Base-by-base conservation (phyloP, 164 flowering plant genomes). In the Vitis labrusca region DNA sequence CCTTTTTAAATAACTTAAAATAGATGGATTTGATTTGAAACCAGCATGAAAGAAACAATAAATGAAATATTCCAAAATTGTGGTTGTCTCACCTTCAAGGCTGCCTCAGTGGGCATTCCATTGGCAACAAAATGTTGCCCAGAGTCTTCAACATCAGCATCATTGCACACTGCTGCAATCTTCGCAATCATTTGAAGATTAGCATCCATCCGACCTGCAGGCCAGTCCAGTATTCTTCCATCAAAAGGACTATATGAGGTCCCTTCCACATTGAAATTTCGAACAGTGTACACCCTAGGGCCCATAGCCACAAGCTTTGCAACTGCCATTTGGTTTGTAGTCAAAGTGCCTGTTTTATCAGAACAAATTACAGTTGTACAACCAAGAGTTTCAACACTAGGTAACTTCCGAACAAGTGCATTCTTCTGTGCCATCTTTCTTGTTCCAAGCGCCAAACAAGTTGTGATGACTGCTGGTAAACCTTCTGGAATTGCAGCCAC, bases 41-140 rank as follows among this genome's bases (percentile, higher is more conserved):
- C 44, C 30, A 66, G 23, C 1, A 63, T 54, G 27, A 47, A 3
- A n/a, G n/a, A 14, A 9, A 66, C 44, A 37, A 37, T 37, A 37
- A 37, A 3, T 6, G 7, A 37, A 2, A 37, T 37, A 37, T 37
- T 37, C 7, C 5, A 37, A 37, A 37, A 37, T 3, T 37, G 6
- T 37, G 44, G 30, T 32, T 50, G 17, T 23, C 19, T 76, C 59
- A 92, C 97, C 95, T 92, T 92, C 48, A 92, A 70, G 54, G 97
- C 95, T 52, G 97, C 97, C 80, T 92, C 97, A 53, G 97, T 92
- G 19, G 97, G 97, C 87, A 90, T 78, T 63, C 97, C 97, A 71
- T 51, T 82, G 37, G 95, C 86, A 23, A 85, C 71, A 77, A 67
- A 90, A 57, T 87, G 82, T 73, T 81, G 49, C 30, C 83, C 95